Percentiles rank a stretch among this genome's conserved stretches.
Evolutionary conservation across 305 asterid genomes (phyloP).

Genomic region (Striga hermonthica): DNA sequence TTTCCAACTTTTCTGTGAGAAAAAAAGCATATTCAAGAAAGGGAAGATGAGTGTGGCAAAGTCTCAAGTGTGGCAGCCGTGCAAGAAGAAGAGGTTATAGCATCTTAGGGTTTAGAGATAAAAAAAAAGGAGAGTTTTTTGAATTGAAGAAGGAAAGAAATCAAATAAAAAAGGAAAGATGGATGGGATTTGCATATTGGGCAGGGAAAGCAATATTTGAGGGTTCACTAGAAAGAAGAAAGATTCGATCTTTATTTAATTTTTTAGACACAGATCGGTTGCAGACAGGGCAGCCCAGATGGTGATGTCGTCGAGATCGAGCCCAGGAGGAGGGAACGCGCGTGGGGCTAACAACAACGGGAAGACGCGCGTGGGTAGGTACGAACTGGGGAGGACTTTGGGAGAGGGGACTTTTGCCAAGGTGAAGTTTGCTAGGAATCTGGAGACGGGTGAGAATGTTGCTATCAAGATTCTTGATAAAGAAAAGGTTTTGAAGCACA

Average conservation of each 20-base stretch:
- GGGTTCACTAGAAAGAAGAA: background rate
- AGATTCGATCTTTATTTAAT: constrained; percentile 24
- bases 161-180: constrained; percentile 1
- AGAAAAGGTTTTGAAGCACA: constrained; percentile 88
- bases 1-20: too few species aligned
- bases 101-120: constrained; percentile 16
- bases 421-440: constrained; percentile 89
- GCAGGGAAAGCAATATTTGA: constrained; percentile 20
- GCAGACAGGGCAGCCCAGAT: constrained; percentile 22
- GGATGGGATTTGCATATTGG: constrained; percentile 56
- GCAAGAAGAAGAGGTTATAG: constrained; percentile 90
- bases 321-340: constrained; percentile 38
- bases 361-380: constrained; percentile 82
- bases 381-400: constrained; percentile 86
- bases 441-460: constrained; percentile 75
- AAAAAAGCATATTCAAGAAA: background rate
- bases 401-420: constrained; percentile 96
- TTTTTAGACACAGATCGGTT: constrained; percentile 4
- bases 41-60: constrained; percentile 58
- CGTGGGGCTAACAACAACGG: constrained; percentile 32
- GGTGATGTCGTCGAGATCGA: constrained; percentile 56
- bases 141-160: background rate
- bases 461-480: constrained; percentile 97
- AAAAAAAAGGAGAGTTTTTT: background rate
- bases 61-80: constrained; percentile 98